These are phyloP conservation scores for Anthracocystis panici-leucophaei DNA, from an alignment of 1,284 basidiomycete species.

Conservation along the genomic window DNA sequence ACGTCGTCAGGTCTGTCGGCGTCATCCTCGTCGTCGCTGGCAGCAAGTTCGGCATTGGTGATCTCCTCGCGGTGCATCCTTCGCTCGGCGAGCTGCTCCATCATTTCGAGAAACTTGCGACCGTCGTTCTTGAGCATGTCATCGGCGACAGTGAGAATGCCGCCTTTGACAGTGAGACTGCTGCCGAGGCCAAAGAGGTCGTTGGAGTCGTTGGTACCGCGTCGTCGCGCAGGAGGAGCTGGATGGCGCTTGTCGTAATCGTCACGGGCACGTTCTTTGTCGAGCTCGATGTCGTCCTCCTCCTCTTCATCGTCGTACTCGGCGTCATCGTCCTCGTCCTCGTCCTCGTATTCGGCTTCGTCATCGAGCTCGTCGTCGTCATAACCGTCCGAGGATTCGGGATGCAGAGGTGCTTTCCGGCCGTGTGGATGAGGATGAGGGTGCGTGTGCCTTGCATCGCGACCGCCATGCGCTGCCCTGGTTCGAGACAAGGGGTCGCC, in stretches of 20 bases:
- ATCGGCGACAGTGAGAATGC: conserved; percentile 98
- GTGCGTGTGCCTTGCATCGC: conserved; percentile 52
- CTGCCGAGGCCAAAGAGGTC: conserved; percentile 83
- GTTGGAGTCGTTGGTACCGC: conserved; percentile 67
- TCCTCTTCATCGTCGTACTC: conserved; percentile 67
- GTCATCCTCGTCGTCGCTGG: conserved; percentile 69
- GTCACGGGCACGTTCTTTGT: conserved; percentile 66
- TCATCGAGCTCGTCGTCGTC: conserved; percentile 65
- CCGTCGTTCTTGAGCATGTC: conserved; percentile 98
- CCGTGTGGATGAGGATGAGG: conserved; percentile 42
- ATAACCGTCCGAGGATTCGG: conserved; percentile 54
- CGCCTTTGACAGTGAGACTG: conserved; percentile 85
- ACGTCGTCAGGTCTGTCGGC: conserved; percentile 47
- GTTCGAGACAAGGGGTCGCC: conserved; percentile 72
- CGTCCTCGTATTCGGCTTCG: conserved; percentile 75
- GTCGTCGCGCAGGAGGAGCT: conserved; percentile 31
- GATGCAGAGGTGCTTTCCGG: conserved; percentile 40
- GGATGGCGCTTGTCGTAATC: conserved; percentile 52
- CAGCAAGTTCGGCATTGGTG: conserved; percentile 71
- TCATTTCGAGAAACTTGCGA: conserved; percentile 99
- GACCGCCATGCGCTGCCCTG: conserved; percentile 25
- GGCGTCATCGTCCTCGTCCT: conserved; percentile 70
- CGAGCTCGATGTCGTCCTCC: conserved; percentile 59
- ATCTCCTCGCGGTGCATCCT: conserved; percentile 90
- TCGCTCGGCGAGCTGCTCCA: conserved; percentile 97